Evolutionary conservation across 352 stramenopile genomes (phyloP), one percentile per base, ranked within the genome.

Genomic region (Globisporangium middletonii): DNA sequence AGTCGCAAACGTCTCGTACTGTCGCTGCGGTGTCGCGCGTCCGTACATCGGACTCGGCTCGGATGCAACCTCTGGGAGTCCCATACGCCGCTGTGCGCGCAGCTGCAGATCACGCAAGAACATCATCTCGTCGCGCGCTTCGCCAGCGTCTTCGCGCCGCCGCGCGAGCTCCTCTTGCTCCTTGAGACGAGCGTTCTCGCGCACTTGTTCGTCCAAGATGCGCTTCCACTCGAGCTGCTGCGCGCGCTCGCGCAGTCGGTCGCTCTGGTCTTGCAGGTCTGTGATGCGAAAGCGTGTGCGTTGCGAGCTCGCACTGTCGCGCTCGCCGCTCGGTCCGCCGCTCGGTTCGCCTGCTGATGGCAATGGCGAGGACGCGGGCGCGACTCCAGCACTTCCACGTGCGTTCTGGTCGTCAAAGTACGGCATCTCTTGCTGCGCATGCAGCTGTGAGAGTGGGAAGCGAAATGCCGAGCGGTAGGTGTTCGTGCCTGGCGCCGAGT

Each of bases 211-310:
- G 53, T 92, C 82, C 59, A 92, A 61, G 1, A 87, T 53, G 15
- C 72, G 61, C 44, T 70, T 79, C 82, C 78, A 89, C 58, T 89
- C 78, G 51, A 92, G 66, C 56, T 89, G 74, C 56, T 88, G 78
- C 15, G 75, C 73, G 43, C 77, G 76, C 59, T 89, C 82, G 0
- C 75, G 64, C 49, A 85, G 57, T 8, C 82, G 72, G 12, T 89
- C 65, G n/a, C 64, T 77, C 16, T 74, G 52, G n/a, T 76, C 66
- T 30, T 69, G 65, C 53, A 85, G 63, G 52, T 89, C 79, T 0
- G 61, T 82, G 26, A 87, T 71, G 19, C 78, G 76, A 50, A 90
- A 89, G 19, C 79, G 82, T 57, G 63, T 62, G 46, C 65, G 69
- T 11, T 37, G 62, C 65, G 16, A 62, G 65, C 23, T 63, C 53